Base-by-base conservation (phyloP, 75 land plant genomes). In the Selaginella tamariscina region DNA sequence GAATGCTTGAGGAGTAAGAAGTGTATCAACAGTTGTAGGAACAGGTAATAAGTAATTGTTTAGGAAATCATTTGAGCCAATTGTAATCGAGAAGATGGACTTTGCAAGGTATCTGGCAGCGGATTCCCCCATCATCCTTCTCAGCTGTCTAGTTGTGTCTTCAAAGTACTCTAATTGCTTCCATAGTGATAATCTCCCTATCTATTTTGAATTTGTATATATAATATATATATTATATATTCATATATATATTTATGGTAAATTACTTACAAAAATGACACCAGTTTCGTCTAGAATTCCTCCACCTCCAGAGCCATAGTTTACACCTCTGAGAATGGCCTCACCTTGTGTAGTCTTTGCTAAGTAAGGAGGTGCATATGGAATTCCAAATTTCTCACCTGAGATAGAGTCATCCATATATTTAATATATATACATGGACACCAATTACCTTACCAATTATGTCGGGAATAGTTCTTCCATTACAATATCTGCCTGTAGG, bases 1-100 rank as follows among this genome's bases (percentile, higher is more conserved):
- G 72, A 85, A 90, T 13, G 70, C 57, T 21, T 77, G 78, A 0
- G 92, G 87, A 15, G 77, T 66, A 28, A 72, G 60, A 0, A 73
- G 15, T 5, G 49, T 5, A 15, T 78, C 77, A 0, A 73, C 85
- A 18, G 65, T 56, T 33, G 82, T 75, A 55, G 86, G 59, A 0
- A 84, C 77, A 0, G 96, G 88, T 2, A 79, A 75, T 8, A 85
- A 78, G 66, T 90, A 94, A 64, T 94, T 94, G 78, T 90, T 90
- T 44, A 94, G 85, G 72, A 82, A 87, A 56, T 94, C 98, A 68
- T 94, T 94, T 26, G 98, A 59, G 32, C 98, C 98, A 2, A 85
- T 62, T 9, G 86, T 85, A 56, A 94, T 55, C 2, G 96, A 85
- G 77, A 82, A 90, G 32, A 94, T 78, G 21, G 88, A 68, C 30